Conservation (phyloP, 2,329 filamentous ascomycete species). For the Fusarium denticulatum region DNA sequence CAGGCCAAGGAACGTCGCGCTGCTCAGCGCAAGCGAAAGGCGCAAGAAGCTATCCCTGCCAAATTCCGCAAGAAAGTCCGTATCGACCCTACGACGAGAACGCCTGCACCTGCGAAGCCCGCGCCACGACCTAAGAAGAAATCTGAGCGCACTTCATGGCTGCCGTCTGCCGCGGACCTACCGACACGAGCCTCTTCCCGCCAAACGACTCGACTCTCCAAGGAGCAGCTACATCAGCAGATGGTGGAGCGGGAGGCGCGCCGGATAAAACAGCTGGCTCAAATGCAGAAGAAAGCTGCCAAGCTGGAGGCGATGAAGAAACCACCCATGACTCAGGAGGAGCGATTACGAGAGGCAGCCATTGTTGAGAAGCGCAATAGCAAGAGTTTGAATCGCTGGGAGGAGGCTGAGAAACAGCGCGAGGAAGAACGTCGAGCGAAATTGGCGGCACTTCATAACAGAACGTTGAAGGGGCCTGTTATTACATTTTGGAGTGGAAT, state of each 20-base stretch:
- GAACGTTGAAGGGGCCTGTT: conserved; percentile 87
- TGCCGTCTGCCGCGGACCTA: conserved; percentile 63
- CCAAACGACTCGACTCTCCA: conserved; percentile 67
- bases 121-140: conserved; percentile 67
- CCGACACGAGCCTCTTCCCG: conserved; percentile 68
- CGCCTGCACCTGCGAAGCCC: conserved; percentile 50
- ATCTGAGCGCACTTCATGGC: conserved; percentile 68
- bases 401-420: conserved; percentile 88
- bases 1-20: conserved; percentile 75
- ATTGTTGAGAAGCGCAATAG: conserved; percentile 86
- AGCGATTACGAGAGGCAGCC: conserved; percentile 84
- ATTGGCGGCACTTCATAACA: conserved; percentile 86
- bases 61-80: conserved; percentile 80
- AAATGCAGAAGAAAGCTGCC: conserved; percentile 75
- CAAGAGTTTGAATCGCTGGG: conserved; percentile 92
- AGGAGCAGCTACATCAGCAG: conserved; percentile 73
- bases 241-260: conserved; percentile 78
- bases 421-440: conserved; percentile 85
- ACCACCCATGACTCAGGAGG: conserved; percentile 85
- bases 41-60: conserved; percentile 76
- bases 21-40: conserved; percentile 81
- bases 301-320: conserved; percentile 79
- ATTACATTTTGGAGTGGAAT: conserved; percentile 95
- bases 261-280: conserved; percentile 74
- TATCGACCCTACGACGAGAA: conserved; percentile 65